Evolutionary conservation across 331 rosid species (phyloP).

Genomic region (Telfairia occidentalis): DNA sequence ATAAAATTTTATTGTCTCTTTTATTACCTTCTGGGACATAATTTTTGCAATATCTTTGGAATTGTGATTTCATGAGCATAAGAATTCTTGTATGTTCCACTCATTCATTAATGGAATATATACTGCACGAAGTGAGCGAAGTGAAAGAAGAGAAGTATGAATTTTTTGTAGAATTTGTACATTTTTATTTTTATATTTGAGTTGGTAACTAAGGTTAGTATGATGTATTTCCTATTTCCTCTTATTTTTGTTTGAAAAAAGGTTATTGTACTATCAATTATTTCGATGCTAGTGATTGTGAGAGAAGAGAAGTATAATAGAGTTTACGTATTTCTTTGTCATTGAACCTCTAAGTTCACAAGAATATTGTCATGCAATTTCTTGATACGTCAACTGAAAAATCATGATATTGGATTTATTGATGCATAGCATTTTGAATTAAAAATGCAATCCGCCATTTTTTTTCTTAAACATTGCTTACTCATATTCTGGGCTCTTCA

Average conservation of each 20-base stretch:
- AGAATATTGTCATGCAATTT: not conserved
- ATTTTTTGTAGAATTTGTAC: not conserved
- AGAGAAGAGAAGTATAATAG: not conserved
- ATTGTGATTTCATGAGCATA: not conserved
- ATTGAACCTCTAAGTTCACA: not conserved
- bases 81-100: not conserved
- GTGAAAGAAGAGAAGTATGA: too few species aligned
- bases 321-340: not conserved
- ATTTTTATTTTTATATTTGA: not conserved
- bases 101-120: not conserved
- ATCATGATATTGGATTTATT: not conserved
- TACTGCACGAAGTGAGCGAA: not conserved
- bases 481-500: constrained; percentile 17
- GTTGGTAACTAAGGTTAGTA: not conserved
- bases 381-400: not conserved
- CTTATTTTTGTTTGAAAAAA: not conserved
- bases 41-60: not conserved
- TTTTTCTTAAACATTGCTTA: not conserved
- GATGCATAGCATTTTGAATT: not conserved
- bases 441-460: not conserved
- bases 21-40: not conserved
- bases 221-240: not conserved
- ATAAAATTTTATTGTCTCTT: not conserved
- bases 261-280: not conserved
- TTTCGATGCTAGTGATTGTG: not conserved